Conservation (phyloP, 1,284 basidiomycete species). For the Gomphus bonarii region DNA sequence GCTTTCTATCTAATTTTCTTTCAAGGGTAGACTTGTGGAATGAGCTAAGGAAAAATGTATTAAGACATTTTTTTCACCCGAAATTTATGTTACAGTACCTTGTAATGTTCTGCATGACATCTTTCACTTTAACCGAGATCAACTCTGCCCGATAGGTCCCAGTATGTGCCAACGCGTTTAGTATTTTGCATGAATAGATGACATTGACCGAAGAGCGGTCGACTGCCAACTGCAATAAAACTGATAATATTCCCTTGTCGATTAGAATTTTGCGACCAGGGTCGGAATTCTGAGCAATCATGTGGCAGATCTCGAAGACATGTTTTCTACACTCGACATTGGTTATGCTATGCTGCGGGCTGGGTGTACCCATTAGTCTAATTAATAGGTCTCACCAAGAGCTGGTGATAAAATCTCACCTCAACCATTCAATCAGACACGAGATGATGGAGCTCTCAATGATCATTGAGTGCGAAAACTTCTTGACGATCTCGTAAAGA, state of each 20-base stretch:
- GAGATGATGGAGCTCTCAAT: not conserved
- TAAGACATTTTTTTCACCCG: not conserved
- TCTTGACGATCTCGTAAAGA: not conserved
- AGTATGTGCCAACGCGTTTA: not conserved
- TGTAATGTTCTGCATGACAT: not conserved
- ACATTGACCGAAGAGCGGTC: not conserved
- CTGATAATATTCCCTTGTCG: not conserved
- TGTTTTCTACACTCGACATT: not conserved
- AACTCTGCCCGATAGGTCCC: not conserved
- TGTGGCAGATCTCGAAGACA: not conserved
- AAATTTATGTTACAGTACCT: not conserved
- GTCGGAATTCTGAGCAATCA: not conserved
- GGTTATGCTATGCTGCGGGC: not conserved
- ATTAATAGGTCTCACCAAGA: not conserved
- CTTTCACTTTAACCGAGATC: not conserved
- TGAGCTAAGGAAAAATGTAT: not conserved
- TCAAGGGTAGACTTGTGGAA: not conserved
- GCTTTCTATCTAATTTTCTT: not conserved
- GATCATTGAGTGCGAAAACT: not conserved
- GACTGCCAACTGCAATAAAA: not conserved
- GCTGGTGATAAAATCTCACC: not conserved
- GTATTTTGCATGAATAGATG: not conserved
- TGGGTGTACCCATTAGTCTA: not conserved
- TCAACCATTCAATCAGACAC: not conserved
- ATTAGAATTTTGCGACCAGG: not conserved